Evolutionary conservation across 495 filamentous ascomycete species (phyloP).

Genomic region (Penicillium salamii): DNA sequence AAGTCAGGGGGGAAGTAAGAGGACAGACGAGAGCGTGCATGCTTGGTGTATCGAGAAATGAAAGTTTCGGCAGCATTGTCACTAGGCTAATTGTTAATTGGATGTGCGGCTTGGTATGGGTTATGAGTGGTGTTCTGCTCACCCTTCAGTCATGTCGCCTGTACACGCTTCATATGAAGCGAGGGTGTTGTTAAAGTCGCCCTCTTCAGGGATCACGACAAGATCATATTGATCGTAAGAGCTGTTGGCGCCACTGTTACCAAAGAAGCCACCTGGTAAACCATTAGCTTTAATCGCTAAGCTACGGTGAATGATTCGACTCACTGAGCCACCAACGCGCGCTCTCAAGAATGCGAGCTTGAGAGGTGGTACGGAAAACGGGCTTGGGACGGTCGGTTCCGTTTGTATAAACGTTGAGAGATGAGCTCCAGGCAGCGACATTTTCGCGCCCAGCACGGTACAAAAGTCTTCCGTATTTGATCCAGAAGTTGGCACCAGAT

Average conservation of each 20-base stretch:
- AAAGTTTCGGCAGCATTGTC: conserved; percentile 23
- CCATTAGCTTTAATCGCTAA: too few relatives aligned
- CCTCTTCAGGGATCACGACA: conserved; percentile 46
- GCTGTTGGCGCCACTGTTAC: conserved; percentile 36
- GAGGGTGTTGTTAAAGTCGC: conserved; percentile 49
- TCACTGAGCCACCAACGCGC: conserved; percentile 40
- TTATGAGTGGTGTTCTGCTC: conserved; percentile 3
- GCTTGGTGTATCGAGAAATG: conserved; percentile 24
- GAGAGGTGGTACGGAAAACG: conserved; percentile 48
- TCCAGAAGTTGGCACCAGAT: conserved; percentile 50
- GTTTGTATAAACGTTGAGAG: conserved; percentile 40
- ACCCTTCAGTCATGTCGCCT: conserved; percentile 19
- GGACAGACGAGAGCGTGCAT: conserved; percentile 23
- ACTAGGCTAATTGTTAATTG: conserved; percentile 6
- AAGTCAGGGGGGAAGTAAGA: conserved; percentile 33
- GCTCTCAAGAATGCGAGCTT: conserved; percentile 49
- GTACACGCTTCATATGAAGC: conserved; percentile 43
- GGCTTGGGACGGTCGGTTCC: conserved; percentile 43
- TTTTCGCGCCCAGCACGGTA: conserved; percentile 41
- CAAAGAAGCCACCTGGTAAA: conserved; percentile 35
- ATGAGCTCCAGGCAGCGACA: conserved; percentile 43
- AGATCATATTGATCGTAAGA: conserved; percentile 42
- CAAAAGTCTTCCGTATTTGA: conserved; percentile 48
- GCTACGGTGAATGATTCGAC: conserved; percentile 6
- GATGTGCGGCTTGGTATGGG: too few relatives aligned